Percentiles rank a stretch among this genome's conserved stretches.
These are phyloP conservation scores for Zopfochytrium polystomum DNA, from an alignment of 371 early-diverging fungal genomes.

Conservation along the genomic window DNA sequence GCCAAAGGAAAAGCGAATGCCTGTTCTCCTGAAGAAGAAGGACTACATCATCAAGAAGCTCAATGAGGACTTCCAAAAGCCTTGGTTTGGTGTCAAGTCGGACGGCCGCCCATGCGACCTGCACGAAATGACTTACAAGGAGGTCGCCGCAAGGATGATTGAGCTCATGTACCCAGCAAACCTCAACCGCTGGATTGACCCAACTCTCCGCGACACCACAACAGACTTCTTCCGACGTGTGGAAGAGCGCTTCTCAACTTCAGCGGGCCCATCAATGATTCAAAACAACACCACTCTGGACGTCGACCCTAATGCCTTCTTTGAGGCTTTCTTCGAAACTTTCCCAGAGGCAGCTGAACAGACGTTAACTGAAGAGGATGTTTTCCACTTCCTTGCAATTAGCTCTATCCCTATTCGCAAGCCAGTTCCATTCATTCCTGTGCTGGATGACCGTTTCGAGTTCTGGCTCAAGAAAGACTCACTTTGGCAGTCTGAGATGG, in stretches of 20 bases:
- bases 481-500: slow-evolving; percentile 92
- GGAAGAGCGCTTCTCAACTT: slow-evolving; percentile 84
- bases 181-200: slow-evolving; percentile 85
- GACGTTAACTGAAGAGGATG: slow-evolving; percentile 87
- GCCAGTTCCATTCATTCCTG: slow-evolving; percentile 91
- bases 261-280: slow-evolving; percentile 54
- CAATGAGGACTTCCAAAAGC: slow-evolving; percentile 87
- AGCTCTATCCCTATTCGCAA: slow-evolving; percentile 81
- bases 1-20: slow-evolving; percentile 84
- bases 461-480: slow-evolving; percentile 96
- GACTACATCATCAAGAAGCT: slow-evolving; percentile 87
- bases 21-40: slow-evolving; percentile 80
- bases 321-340: slow-evolving; percentile 72
- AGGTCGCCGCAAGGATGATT: slow-evolving; percentile 80
- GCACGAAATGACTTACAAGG: slow-evolving; percentile 84
- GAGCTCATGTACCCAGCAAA: slow-evolving; percentile 79
- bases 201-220: slow-evolving; percentile 73
- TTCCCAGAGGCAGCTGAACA: slow-evolving; percentile 76
- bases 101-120: slow-evolving; percentile 47
- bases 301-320: slow-evolving; percentile 59
- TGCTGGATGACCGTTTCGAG: slow-evolving; percentile 89
- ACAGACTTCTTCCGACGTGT: slow-evolving; percentile 86
- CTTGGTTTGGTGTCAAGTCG: slow-evolving; percentile 91
- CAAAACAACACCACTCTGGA: slow-evolving; percentile 72
- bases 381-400: slow-evolving; percentile 80